Base-by-base conservation (phyloP, 2,329 filamentous ascomycete species). In the Hyphodiscus sp. region DNA sequence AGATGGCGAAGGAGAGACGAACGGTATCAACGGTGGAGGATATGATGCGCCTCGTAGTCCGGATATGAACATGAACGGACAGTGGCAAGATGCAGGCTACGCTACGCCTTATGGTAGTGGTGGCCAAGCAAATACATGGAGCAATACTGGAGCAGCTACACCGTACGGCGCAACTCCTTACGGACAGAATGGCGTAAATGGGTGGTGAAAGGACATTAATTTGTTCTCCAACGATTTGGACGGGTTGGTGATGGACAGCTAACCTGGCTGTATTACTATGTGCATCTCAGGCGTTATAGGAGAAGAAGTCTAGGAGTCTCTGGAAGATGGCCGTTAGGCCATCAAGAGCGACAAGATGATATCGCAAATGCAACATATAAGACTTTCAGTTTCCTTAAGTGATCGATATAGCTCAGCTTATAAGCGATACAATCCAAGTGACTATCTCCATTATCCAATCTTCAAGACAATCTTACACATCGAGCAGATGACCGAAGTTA, bases 41-140 rank as follows among this genome's bases (percentile, higher is more conserved):
- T 69, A 74, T 63, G 66, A 81, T 62, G 85, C 82, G 1, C 82
- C 82, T 2, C 78, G 82, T 57, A 87, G 83, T 65, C 85, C 85
- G 11, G 82, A 85, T 57, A 50, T 58, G 47, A 51, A 66, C 68
- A 76, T 85, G 76, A 73, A 81, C 51, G 81, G 76, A 19, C 76
- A 74, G 51, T 83, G 81, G 73, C 77, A 80, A 58, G 79, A 83
- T 54, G 70, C 70, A 41, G 87, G 86, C 38, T 88, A 82, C 66
- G 85, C 82, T 10, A 89, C 86, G 9, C 83, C 86, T 0, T 88
- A 85, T 63, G 82, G 77, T 20, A 76, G 71, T 61, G 74, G 73
- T 20, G 80, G 80, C 20, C 77, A 73, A 49, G 74, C 79, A 56
- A 86, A 80, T 65, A 74, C 81, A 18, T 91, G 87, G 81, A 86